Evolutionary conservation across 441 rosid species (phyloP).

Genomic region (Corymbia calophylla): DNA sequence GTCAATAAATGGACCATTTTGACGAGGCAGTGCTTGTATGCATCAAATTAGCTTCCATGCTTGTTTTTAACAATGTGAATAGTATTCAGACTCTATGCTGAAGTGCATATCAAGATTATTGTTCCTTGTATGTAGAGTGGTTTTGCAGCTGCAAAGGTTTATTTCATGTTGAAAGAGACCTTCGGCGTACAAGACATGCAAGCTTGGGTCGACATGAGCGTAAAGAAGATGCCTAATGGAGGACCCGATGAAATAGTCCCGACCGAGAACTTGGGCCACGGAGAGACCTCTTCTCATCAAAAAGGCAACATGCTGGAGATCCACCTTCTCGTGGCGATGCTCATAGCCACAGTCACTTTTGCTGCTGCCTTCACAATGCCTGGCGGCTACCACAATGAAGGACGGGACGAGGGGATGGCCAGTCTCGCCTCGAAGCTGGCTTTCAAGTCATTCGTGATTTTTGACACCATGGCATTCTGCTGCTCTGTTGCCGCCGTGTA

Average conservation of each 20-base stretch:
- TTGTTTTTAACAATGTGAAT: background rate
- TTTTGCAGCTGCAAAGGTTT: constrained; percentile 22
- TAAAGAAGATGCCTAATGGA: background rate
- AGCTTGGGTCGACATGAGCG: background rate
- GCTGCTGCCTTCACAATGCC: constrained; percentile 20
- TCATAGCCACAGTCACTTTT: constrained; percentile 27
- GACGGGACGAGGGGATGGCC: constrained; percentile 17
- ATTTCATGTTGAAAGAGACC: constrained; percentile 27
- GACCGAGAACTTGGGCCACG: background rate
- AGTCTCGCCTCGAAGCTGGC: background rate
- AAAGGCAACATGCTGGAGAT: constrained; percentile 13
- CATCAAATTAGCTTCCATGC: background rate
- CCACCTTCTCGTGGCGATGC: constrained; percentile 3
- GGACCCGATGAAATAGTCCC: background rate
- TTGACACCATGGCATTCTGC: constrained; percentile 25
- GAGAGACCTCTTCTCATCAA: background rate
- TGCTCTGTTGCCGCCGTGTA: constrained; percentile 16
- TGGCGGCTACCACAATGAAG: background rate
- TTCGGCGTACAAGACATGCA: constrained; percentile 21
- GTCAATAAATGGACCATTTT: background rate
- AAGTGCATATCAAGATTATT: background rate
- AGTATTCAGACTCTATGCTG: background rate
- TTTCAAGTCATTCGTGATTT: constrained; percentile 26
- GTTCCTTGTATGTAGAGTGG: background rate
- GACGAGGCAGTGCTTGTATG: background rate